phyloP scores from a whole-genome alignment of 495 filamentous ascomycete species.

The Lasiosphaeria hispida region DNA sequence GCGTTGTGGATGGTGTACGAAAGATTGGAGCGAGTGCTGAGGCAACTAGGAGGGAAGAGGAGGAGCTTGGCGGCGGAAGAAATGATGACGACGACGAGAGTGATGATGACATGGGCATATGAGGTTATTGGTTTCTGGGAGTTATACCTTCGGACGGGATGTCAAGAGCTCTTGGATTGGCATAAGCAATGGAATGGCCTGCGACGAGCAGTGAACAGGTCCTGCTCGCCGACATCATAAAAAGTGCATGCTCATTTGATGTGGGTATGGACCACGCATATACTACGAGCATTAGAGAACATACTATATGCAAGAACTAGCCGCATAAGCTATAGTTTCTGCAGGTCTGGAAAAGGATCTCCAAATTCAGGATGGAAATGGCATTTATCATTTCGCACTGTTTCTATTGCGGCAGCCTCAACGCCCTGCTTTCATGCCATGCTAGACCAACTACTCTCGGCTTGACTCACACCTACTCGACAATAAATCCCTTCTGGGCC shows the following conservation, averaged over 20 bases:
- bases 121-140: neutral
- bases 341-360: no score
- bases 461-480: slow-evolving; percentile 5
- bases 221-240: no score
- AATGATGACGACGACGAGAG: slow-evolving; percentile 47
- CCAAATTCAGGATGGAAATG: no score
- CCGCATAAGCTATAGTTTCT: no score
- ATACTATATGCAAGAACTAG: no score
- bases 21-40: slow-evolving; percentile 59
- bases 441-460: neutral
- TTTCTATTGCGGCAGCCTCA: neutral
- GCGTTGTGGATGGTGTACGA: slow-evolving; percentile 85
- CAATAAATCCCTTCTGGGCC: slow-evolving; percentile 18
- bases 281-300: no score
- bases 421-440: slow-evolving; percentile 1
- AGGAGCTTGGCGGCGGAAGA: slow-evolving; percentile 43
- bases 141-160: neutral
- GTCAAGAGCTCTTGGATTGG: no score
- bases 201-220: no score
- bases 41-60: slow-evolving; percentile 52
- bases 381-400: no score
- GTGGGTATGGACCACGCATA: no score
- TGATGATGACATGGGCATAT: slow-evolving; percentile 28
- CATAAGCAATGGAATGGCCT: no score
- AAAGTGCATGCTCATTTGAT: no score